Conservation (phyloP, 805 yeast species). For the Wickerhamomyces kurtzmanii region DNA sequence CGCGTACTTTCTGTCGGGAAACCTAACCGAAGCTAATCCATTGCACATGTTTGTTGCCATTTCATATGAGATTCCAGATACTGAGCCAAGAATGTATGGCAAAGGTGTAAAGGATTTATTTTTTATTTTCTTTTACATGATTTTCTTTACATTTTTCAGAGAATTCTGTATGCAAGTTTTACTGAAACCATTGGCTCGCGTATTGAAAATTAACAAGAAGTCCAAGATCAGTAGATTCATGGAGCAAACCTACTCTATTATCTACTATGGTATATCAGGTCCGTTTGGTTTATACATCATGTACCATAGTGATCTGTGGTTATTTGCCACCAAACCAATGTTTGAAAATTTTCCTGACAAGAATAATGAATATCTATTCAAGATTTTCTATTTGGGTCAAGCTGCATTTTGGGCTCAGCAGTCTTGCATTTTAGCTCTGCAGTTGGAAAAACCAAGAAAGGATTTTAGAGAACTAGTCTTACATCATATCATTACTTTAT, state of each 20-base stretch:
- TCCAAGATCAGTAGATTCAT: slow-evolving; percentile 69
- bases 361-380: slow-evolving; percentile 58
- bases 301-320: slow-evolving; percentile 81
- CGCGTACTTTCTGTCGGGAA: slow-evolving; percentile 45
- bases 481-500: slow-evolving; percentile 89
- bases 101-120: slow-evolving; percentile 80
- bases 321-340: slow-evolving; percentile 74
- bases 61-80: slow-evolving; percentile 52
- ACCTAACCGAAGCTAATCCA: slow-evolving; percentile 48
- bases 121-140: slow-evolving; percentile 71
- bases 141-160: slow-evolving; percentile 82
- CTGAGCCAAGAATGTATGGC: slow-evolving; percentile 63
- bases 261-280: slow-evolving; percentile 74
- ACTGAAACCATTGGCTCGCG: slow-evolving; percentile 60
- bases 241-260: slow-evolving; percentile 84
- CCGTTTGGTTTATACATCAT: slow-evolving; percentile 87
- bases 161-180: slow-evolving; percentile 84
- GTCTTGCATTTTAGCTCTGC: slow-evolving; percentile 70
- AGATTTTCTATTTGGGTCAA: slow-evolving; percentile 79
- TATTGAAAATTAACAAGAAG: slow-evolving; percentile 34
- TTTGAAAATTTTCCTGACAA: slow-evolving; percentile 79
- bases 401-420: slow-evolving; percentile 99
- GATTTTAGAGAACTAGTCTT: slow-evolving; percentile 85
- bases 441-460: slow-evolving; percentile 90
- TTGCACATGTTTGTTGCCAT: slow-evolving; percentile 54